Percentiles rank a stretch among this genome's conserved stretches.
These are phyloP conservation scores for Takashimella tepidaria DNA, from an alignment of 1,284 basidiomycete species.

Conservation along the genomic window DNA sequence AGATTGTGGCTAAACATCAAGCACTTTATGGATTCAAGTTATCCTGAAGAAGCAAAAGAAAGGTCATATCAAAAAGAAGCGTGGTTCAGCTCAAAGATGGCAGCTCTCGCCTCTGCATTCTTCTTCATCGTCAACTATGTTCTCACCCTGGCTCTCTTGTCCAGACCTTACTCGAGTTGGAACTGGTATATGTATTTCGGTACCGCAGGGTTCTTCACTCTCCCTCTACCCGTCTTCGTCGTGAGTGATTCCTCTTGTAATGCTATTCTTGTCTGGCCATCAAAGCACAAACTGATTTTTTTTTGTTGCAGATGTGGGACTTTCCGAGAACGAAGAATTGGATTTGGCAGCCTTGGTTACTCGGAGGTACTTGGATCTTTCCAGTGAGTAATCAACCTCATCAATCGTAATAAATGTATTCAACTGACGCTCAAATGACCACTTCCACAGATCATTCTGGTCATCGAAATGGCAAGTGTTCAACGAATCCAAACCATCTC, in stretches of 20 bases:
- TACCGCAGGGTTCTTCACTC: slow-evolving; percentile 34
- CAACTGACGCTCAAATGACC: too few species aligned
- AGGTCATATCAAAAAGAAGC: slow-evolving; percentile 41
- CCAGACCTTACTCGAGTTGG: slow-evolving; percentile 13
- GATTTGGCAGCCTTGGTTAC: slow-evolving; percentile 40
- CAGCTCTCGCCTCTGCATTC: slow-evolving; percentile 26
- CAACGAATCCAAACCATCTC: too few species aligned
- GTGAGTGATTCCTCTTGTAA: slow-evolving; percentile 6
- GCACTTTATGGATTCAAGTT: slow-evolving; percentile 42
- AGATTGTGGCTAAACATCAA: neutral
- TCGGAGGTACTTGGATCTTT: slow-evolving; percentile 35
- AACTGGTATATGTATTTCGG: slow-evolving; percentile 34
- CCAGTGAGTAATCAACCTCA: slow-evolving; percentile 25
- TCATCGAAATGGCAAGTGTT: slow-evolving; percentile 42
- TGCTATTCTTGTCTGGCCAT: neutral
- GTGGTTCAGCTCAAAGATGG: slow-evolving; percentile 35
- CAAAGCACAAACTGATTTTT: neutral
- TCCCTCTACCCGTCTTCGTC: slow-evolving; percentile 38
- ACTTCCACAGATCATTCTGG: slow-evolving; percentile 18
- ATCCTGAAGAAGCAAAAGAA: slow-evolving; percentile 40
- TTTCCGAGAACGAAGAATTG: neutral
- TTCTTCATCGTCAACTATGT: slow-evolving; percentile 42
- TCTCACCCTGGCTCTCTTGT: slow-evolving; percentile 28
- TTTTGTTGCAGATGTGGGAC: neutral
- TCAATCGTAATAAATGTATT: too few species aligned